Evolutionary conservation across 176 grass and related monocot genomes (phyloP).

Genomic region (Alopecurus myosuroides): DNA sequence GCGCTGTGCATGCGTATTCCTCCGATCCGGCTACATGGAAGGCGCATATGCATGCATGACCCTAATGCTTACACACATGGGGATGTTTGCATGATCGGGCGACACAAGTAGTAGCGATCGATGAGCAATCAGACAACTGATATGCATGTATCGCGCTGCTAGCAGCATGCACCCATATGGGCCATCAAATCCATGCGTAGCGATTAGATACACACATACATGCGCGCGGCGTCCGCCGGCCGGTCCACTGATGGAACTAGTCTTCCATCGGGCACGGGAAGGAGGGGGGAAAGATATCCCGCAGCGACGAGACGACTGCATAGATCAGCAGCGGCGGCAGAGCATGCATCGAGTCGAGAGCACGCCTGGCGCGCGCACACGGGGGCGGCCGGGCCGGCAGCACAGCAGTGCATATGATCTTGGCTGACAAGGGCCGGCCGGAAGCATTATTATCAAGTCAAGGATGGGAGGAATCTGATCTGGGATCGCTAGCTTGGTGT

Average conservation of each 20-base stretch:
- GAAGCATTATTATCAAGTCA: conserved; percentile 20
- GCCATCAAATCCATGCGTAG: neutral
- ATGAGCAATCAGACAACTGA: neutral
- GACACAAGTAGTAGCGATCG: neutral
- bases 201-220: neutral
- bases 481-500: conserved; percentile 13
- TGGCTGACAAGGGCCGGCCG: neutral
- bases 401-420: neutral
- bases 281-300: neutral
- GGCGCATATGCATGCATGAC: conserved; percentile 10
- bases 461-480: conserved; percentile 22
- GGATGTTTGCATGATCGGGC: conserved; percentile 10
- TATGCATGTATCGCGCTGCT: neutral
- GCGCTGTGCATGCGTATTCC: neutral
- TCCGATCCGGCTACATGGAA: neutral
- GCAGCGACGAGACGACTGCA: neutral
- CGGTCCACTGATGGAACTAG: conserved; percentile 10
- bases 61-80: conserved; percentile 23
- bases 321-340: neutral
- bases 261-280: neutral
- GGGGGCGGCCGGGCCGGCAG: neutral
- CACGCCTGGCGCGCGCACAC: neutral
- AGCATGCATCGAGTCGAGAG: neutral
- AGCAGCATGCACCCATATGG: neutral
- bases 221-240: neutral